These are phyloP conservation scores for Apiotrichum mycotoxinovorans DNA, from an alignment of 1,284 basidiomycete species.

Conservation along the genomic window DNA sequence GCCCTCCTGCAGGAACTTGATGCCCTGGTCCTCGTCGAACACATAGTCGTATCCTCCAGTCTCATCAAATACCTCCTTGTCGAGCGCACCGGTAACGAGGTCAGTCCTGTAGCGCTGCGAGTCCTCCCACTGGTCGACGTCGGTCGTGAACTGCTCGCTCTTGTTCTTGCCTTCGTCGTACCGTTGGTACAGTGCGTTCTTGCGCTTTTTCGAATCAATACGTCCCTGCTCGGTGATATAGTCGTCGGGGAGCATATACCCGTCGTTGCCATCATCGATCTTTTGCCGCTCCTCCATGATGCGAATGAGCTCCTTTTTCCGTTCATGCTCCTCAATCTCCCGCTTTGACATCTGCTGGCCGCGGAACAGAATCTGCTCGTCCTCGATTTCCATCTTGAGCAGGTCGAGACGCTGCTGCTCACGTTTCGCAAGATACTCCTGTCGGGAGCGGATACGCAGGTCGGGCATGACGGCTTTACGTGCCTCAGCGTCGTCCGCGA, in stretches of 20 bases:
- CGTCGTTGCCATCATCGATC: constrained; percentile 91
- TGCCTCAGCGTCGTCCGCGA: constrained; percentile 80
- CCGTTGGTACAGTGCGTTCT: constrained; percentile 86
- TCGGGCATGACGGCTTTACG: constrained; percentile 75
- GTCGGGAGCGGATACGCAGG: constrained; percentile 77
- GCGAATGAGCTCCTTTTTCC: constrained; percentile 86
- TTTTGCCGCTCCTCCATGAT: constrained; percentile 89
- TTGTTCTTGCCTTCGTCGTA: constrained; percentile 84
- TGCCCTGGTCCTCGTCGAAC: constrained; percentile 95
- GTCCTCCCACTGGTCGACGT: constrained; percentile 94
- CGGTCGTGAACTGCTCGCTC: constrained; percentile 88
- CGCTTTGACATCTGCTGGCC: constrained; percentile 78
- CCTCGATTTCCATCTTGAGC: constrained; percentile 84
- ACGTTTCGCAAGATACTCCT: constrained; percentile 93
- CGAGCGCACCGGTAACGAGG: constrained; percentile 82
- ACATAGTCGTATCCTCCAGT: constrained; percentile 83
- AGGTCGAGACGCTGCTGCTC: constrained; percentile 95
- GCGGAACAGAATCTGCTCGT: constrained; percentile 81
- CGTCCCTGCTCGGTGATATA: constrained; percentile 99
- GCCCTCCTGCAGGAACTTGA: constrained; percentile 88
- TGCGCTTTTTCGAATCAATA: constrained; percentile 94
- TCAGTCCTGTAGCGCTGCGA: constrained; percentile 85
- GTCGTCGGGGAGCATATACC: constrained; percentile 91
- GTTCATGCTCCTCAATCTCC: constrained; percentile 75
- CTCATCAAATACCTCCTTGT: constrained; percentile 73